Evolutionary conservation across 371 early-diverging fungal species (phyloP).

Genomic region (Blakeslea trispora): DNA sequence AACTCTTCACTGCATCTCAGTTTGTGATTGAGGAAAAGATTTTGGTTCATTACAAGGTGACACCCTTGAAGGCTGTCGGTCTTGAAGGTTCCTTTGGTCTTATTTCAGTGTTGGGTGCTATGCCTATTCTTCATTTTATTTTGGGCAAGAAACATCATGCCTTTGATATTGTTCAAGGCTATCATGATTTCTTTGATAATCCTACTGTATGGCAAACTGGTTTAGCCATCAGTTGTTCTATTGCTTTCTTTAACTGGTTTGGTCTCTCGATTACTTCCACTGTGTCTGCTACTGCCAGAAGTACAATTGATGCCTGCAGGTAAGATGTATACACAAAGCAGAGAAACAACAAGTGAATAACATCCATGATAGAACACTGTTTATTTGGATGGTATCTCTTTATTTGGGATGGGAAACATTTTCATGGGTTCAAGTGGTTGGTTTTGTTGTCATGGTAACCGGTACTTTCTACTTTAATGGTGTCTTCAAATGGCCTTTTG

Average conservation of each 20-base stretch:
- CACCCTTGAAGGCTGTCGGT: conserved; percentile 90
- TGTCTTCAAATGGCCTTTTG: conserved; percentile 60
- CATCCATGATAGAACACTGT: conserved; percentile 75
- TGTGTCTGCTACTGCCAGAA: conserved; percentile 86
- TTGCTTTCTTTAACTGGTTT: conserved; percentile 94
- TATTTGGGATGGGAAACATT: conserved; percentile 94
- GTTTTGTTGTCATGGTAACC: conserved; percentile 80
- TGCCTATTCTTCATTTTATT: conserved; percentile 78
- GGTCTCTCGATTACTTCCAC: conserved; percentile 88
- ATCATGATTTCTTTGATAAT: conserved; percentile 67
- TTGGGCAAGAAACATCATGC: conserved; percentile 64
- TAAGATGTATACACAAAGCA: conserved; percentile 14
- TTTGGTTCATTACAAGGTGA: conserved; percentile 72
- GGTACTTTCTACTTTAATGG: conserved; percentile 94
- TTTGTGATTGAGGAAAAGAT: conserved; percentile 96
- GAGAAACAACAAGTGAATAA: background rate
- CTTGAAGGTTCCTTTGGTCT: conserved; percentile 93
- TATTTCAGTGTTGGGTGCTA: conserved; percentile 63
- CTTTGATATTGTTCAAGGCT: conserved; percentile 82
- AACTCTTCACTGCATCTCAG: conserved; percentile 89
- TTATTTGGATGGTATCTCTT: conserved; percentile 92
- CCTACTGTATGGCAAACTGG: conserved; percentile 75
- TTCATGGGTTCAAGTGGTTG: conserved; percentile 85
- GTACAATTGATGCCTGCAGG: conserved; percentile 93
- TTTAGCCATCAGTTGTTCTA: conserved; percentile 81